Percentiles rank a stretch among this genome's conserved stretches.
phyloP scores from a whole-genome alignment of 495 filamentous ascomycete genomes.

The Sordaria brevicollis region DNA sequence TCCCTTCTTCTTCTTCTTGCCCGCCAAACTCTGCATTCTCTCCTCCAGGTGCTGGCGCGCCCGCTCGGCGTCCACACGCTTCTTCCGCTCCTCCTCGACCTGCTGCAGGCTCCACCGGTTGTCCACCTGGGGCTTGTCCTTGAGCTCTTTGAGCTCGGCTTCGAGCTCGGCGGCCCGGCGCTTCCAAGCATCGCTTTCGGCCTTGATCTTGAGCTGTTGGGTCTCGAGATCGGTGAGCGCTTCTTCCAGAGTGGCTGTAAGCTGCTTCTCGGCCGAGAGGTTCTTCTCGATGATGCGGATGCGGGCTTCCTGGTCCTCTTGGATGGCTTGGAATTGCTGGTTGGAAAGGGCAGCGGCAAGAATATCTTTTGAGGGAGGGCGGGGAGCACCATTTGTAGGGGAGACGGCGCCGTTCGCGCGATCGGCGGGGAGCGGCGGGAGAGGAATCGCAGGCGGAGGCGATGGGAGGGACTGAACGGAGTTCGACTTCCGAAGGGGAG shows the following conservation, averaged over 20 bases:
- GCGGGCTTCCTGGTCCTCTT: constrained; percentile 89
- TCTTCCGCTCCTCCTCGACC: constrained; percentile 87
- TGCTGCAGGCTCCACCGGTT: constrained; percentile 80
- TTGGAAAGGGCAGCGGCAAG: constrained; percentile 31
- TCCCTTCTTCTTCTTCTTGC: constrained; percentile 96
- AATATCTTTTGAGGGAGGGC: constrained; percentile 76
- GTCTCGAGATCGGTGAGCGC: constrained; percentile 86
- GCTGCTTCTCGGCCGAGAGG: constrained; percentile 88
- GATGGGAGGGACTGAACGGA: constrained; percentile 80
- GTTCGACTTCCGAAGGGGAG: constrained; percentile 64
- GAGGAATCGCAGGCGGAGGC: constrained; percentile 82
- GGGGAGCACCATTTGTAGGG: constrained; percentile 28
- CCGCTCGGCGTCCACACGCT: constrained; percentile 76
- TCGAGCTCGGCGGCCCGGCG: constrained; percentile 71
- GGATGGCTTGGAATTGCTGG: constrained; percentile 39
- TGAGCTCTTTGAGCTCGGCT: constrained; percentile 61
- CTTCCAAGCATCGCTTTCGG: constrained; percentile 81
- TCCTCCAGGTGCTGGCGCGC: constrained; percentile 83
- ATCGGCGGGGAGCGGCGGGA: constrained; percentile 73
- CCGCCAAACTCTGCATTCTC: constrained; percentile 84
- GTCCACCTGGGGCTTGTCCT: constrained; percentile 33
- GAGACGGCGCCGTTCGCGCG: constrained; percentile 30
- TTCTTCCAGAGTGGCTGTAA: constrained; percentile 89
- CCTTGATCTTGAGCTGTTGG: constrained; percentile 75
- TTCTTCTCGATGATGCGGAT: constrained; percentile 97